These are phyloP conservation scores for Periconia sp. DNA, from an alignment of 2,329 filamentous ascomycete genomes.

Conservation along the genomic window DNA sequence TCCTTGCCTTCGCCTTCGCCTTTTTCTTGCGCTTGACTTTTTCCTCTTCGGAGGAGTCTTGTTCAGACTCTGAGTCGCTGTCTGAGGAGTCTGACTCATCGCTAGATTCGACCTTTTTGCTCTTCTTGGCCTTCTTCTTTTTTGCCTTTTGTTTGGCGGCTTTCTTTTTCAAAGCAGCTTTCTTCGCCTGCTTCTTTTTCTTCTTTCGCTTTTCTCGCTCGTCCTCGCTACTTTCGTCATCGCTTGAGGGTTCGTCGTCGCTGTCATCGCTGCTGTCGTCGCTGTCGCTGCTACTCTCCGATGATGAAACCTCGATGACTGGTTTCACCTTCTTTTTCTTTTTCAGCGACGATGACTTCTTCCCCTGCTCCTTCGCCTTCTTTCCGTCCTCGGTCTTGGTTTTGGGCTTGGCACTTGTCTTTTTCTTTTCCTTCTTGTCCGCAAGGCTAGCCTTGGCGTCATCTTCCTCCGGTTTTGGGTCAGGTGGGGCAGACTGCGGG, in stretches of 20 bases:
- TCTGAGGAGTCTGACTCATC: slow-evolving; percentile 11
- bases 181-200: slow-evolving; percentile 8
- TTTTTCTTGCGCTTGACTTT: slow-evolving; percentile 26
- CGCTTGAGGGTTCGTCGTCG: slow-evolving; percentile 6
- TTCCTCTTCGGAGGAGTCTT: slow-evolving; percentile 18
- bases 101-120: slow-evolving; percentile 23
- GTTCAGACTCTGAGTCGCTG: slow-evolving; percentile 17
- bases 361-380: slow-evolving; percentile 9
- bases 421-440: neutral
- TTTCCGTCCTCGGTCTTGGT: slow-evolving; percentile 5
- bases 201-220: slow-evolving; percentile 6
- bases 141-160: slow-evolving; percentile 18
- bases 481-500: slow-evolving; percentile 6
- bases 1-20: slow-evolving; percentile 24
- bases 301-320: slow-evolving; percentile 1
- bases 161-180: slow-evolving; percentile 10
- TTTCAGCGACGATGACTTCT: neutral
- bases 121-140: slow-evolving; percentile 14
- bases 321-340: slow-evolving; percentile 9
- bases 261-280: slow-evolving; percentile 12
- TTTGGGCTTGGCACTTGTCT: slow-evolving; percentile 10
- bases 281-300: neutral
- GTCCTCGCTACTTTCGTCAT: slow-evolving; percentile 15
- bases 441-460: slow-evolving; percentile 9
- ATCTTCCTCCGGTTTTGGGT: slow-evolving; percentile 6